Percentiles rank a stretch among this genome's conserved stretches.
Evolutionary conservation across 805 yeast genomes (phyloP).

Genomic region (Lachancea dasiensis): DNA sequence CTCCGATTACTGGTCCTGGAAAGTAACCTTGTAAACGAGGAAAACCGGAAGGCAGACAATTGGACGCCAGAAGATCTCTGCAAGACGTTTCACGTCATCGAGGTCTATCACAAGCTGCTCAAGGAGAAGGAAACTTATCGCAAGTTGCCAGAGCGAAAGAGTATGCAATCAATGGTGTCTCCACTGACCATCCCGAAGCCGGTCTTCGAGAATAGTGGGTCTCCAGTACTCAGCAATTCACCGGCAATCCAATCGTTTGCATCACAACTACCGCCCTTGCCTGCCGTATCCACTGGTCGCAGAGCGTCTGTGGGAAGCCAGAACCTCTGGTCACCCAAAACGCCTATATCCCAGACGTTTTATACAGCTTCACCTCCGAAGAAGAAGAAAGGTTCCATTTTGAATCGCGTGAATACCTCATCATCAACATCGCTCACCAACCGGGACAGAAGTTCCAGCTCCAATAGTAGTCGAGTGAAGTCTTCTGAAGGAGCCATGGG

Average conservation of each 20-base stretch:
- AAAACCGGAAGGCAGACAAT: slow-evolving; percentile 48
- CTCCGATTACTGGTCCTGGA: slow-evolving; percentile 44
- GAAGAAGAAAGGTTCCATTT: not conserved
- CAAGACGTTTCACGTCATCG: slow-evolving; percentile 45
- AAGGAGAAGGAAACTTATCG: slow-evolving; percentile 18
- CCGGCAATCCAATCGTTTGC: slow-evolving; percentile 6
- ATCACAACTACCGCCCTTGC: slow-evolving; percentile 17
- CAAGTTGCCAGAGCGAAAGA: slow-evolving; percentile 15
- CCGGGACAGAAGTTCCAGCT: slow-evolving; percentile 3
- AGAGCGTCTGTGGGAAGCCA: slow-evolving; percentile 16
- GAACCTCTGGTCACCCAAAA: slow-evolving; percentile 8
- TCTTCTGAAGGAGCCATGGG: not conserved
- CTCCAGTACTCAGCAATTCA: slow-evolving; percentile 22
- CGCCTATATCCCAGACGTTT: slow-evolving; percentile 5
- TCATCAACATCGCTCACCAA: slow-evolving; percentile 7
- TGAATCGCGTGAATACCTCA: slow-evolving; percentile 2
- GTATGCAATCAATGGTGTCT: slow-evolving; percentile 21
- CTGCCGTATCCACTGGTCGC: slow-evolving; percentile 23
- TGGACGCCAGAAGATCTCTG: slow-evolving; percentile 63
- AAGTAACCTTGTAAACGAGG: slow-evolving; percentile 42
- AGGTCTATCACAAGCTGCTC: slow-evolving; percentile 33
- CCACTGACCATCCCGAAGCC: slow-evolving; percentile 24
- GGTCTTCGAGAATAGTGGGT: slow-evolving; percentile 27
- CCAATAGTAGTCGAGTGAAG: slow-evolving; percentile 3
- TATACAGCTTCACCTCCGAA: slow-evolving; percentile 3